Percentiles rank a stretch among this genome's conserved stretches.
Evolutionary conservation across 805 yeast genomes (phyloP).

Genomic region (Cyberlindnera mississippiensis): DNA sequence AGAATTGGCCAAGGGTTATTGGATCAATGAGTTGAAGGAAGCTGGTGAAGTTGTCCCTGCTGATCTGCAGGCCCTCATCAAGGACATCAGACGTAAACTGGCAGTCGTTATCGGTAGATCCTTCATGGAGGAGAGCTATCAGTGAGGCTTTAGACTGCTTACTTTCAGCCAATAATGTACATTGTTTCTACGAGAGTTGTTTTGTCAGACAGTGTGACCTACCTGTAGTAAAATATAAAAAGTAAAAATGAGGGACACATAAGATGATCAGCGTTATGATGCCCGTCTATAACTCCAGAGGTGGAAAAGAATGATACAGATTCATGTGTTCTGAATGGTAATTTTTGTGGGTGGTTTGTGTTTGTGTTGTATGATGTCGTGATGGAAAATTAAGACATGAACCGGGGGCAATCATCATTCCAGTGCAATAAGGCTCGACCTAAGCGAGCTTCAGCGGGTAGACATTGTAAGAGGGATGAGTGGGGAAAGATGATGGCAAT

Average conservation of each 20-base stretch:
- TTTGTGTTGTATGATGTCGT: slow-evolving; percentile 3
- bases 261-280: background rate
- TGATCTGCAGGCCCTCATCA: slow-evolving; percentile 16
- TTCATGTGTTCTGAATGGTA: no score
- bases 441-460: no score
- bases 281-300: background rate
- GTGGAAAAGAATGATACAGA: background rate
- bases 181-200: background rate
- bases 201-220: no score
- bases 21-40: slow-evolving; percentile 22
- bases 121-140: slow-evolving; percentile 21
- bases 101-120: slow-evolving; percentile 26
- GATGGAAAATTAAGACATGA: background rate
- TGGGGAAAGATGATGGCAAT: no score
- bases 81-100: slow-evolving; percentile 22
- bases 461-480: no score
- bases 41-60: slow-evolving; percentile 19
- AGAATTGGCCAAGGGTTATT: slow-evolving; percentile 9
- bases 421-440: background rate
- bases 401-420: background rate
- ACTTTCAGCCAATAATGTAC: background rate
- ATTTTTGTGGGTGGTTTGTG: background rate
- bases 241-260: background rate
- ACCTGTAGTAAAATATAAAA: background rate
- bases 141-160: background rate